Base-by-base conservation (phyloP, 129 eudicot genomes). In the Flaveria brownii region DNA sequence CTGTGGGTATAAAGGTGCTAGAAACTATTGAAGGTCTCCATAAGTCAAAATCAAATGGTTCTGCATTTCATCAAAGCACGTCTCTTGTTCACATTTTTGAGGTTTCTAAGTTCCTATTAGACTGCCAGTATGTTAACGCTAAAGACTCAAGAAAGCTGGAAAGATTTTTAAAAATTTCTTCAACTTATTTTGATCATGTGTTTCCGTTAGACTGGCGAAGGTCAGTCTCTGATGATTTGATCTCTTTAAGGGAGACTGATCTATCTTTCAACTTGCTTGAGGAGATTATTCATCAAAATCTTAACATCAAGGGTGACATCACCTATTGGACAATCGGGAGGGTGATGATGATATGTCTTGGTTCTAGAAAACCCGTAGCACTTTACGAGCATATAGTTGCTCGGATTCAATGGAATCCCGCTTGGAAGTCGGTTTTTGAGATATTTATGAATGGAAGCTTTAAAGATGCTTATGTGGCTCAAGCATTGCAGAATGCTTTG, bases 161-260 rank as follows among this genome's bases (percentile, higher is more conserved):
- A 41, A 63, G 1, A 0, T 87, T 60, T 61, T 30, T 80, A n/a
- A 20, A 70, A 9, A 10, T 70, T 14, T 87, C 89, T 0, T 56
- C 70, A 9, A 6, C 3, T 2, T 87, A 84, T 77, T 78, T 85
- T 67, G 71, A 36, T 9, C 55, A 65, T 18, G 83, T 84, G 9
- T 92, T 87, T 81, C 87, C 91, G 5, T 77, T 87, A 68, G 96
- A 92, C 76, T 82, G 88, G 84, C 64, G 86, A 26, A 43, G 23
- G 16, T 81, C 91, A 18, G 41, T 84, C 47, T 72, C 80, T 22
- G 18, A 56, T 46, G 75, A 56, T 41, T 66, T 89, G 77, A 67
- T 87, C 10, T 73, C 83, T 4, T 68, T 92, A 72, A 78, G 81
- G 77, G 84, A 62, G 43, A 82, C 84, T 5, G 82, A 84, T 52